Percentiles rank a stretch among this genome's conserved stretches.
Evolutionary conservation across 371 early-diverging fungal species (phyloP).

Genomic region (Apophysomyces elegans): DNA sequence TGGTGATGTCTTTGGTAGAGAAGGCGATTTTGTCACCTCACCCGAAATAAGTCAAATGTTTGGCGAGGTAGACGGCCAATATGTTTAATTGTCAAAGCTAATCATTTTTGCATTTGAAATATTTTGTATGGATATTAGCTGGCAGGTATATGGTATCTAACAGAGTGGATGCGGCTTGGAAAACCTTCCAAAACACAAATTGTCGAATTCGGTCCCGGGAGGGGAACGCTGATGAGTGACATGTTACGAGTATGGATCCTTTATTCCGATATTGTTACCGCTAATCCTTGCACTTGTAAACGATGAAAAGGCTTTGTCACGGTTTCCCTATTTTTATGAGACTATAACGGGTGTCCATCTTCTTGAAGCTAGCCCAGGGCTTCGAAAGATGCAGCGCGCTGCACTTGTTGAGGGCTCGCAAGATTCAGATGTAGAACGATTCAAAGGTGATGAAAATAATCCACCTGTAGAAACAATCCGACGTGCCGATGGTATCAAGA

Average conservation of each 20-base stretch:
- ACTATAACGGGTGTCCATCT: conserved; percentile 74
- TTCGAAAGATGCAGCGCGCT: conserved; percentile 73
- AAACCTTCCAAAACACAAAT: conserved; percentile 68
- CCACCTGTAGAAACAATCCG: conserved; percentile 34
- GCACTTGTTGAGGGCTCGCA: conserved; percentile 50
- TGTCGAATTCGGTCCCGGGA: conserved; percentile 94
- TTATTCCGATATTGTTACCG: background rate
- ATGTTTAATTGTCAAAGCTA: too few species aligned
- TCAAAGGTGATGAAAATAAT: conserved; percentile 36
- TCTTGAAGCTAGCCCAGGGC: conserved; percentile 82
- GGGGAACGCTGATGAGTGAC: conserved; percentile 94
- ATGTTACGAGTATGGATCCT: conserved; percentile 74
- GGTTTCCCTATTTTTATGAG: conserved; percentile 70
- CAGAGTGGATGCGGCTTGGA: conserved; percentile 71
- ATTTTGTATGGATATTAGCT: conserved; percentile 39
- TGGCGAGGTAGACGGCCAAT: conserved; percentile 77
- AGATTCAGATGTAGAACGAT: conserved; percentile 39
- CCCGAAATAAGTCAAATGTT: conserved; percentile 98
- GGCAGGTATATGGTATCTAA: conserved; percentile 79
- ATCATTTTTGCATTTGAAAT: too few species aligned
- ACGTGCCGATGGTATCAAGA: conserved; percentile 55
- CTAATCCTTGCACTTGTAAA: background rate
- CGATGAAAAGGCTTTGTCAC: conserved; percentile 51
- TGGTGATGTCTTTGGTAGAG: conserved; percentile 89
- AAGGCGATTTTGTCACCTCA: conserved; percentile 95